Evolutionary conservation across 1,284 basidiomycete genomes (phyloP).

Genomic region (Ustilago nuda): DNA sequence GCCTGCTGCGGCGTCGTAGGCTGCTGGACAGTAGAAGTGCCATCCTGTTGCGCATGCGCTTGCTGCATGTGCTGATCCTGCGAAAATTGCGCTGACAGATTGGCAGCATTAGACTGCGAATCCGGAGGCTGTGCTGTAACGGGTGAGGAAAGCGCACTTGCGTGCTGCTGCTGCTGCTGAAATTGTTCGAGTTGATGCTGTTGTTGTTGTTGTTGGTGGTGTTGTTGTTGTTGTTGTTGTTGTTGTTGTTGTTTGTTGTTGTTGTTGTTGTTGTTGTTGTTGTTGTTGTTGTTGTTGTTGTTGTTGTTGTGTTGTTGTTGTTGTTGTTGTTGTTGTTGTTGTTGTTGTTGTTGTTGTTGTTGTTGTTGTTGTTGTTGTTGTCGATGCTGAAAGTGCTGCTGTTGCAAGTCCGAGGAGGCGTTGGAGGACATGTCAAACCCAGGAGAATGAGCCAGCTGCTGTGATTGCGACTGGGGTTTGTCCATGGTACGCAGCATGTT

Average conservation of each 20-base stretch:
- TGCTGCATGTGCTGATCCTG: conserved; percentile 15
- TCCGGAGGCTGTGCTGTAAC: conserved; percentile 19
- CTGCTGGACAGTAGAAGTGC: conserved; percentile 6
- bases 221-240: not conserved
- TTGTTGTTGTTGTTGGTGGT: conserved; percentile 12
- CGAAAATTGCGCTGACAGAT: conserved; percentile 10
- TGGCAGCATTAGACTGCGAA: not conserved
- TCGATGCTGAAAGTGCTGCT: conserved; percentile 24
- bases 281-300: conserved; percentile 19
- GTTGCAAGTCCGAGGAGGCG: conserved; percentile 27
- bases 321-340: conserved; percentile 29
- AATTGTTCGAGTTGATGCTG: conserved; percentile 13
- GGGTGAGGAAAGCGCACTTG: conserved; percentile 22
- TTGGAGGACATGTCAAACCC: conserved; percentile 16
- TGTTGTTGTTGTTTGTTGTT: conserved; percentile 1
- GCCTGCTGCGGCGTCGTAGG: conserved; percentile 25
- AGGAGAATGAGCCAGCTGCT: conserved; percentile 29
- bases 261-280: not conserved
- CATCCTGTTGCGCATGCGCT: conserved; percentile 13
- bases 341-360: conserved; percentile 16
- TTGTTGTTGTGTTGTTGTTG: conserved; percentile 20
- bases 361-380: conserved; percentile 27
- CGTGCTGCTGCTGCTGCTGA: conserved; percentile 22
- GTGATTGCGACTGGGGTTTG: conserved; percentile 18
- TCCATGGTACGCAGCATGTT: conserved; percentile 29